Conservation (phyloP, 345 rosid species). For the Eucalyptus victrix region DNA sequence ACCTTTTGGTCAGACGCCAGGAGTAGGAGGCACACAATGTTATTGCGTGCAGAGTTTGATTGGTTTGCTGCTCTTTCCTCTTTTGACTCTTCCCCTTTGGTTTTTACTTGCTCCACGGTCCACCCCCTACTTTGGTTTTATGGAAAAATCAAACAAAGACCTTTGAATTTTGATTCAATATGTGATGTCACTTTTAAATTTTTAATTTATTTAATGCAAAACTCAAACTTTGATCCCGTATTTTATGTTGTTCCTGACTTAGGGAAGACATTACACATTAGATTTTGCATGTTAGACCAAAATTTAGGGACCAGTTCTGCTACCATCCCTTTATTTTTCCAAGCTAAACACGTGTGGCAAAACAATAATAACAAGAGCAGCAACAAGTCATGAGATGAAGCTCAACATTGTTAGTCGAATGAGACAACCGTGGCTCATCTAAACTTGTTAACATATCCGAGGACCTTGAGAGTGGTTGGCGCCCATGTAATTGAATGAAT, state of each 20-base stretch:
- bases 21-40: not conserved
- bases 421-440: not conserved
- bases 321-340: not conserved
- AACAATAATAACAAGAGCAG: not conserved
- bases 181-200: rapidly evolving
- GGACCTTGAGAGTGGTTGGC: not conserved
- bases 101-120: not conserved
- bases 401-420: not conserved
- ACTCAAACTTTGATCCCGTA: rapidly evolving
- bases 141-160: not conserved
- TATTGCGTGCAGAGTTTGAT: not conserved
- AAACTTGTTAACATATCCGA: not conserved
- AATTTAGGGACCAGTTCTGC: not conserved
- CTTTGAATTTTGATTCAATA: not conserved
- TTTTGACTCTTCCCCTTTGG: not conserved
- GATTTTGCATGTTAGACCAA: not conserved
- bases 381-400: not conserved
- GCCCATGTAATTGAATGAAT: not conserved
- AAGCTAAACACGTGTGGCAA: not conserved
- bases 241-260: not conserved
- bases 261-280: rapidly evolving
- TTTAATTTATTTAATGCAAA: not conserved
- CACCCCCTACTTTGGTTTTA: not conserved
- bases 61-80: not conserved
- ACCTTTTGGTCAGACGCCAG: not conserved